Evolutionary conservation across 129 eudicot species (phyloP).

Genomic region (Ambrosia artemisiifolia): DNA sequence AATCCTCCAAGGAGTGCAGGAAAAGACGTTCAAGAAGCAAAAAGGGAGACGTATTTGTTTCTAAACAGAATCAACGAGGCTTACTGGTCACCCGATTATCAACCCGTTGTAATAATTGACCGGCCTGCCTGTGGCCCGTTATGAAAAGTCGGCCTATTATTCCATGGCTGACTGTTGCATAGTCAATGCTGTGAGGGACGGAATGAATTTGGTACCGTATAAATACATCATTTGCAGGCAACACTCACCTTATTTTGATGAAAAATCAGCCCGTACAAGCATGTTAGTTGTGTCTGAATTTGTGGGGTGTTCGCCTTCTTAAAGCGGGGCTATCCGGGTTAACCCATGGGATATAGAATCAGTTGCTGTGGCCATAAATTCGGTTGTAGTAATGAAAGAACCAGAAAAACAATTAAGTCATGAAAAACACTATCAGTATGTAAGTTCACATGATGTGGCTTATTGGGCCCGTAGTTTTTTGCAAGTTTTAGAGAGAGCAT

Average conservation of each 20-base stretch:
- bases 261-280: constrained; percentile 63
- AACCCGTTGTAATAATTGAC: constrained; percentile 68
- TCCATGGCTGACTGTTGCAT: constrained; percentile 81
- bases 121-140: constrained; percentile 65
- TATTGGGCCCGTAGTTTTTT: constrained; percentile 84
- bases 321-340: constrained; percentile 86
- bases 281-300: constrained; percentile 84
- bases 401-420: constrained; percentile 59
- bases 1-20: constrained; percentile 89
- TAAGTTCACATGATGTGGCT: constrained; percentile 71
- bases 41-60: constrained; percentile 62
- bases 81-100: constrained; percentile 53
- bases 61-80: constrained; percentile 59
- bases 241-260: constrained; percentile 44
- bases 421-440: constrained; percentile 68
- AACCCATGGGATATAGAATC: constrained; percentile 90
- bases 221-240: constrained; percentile 79
- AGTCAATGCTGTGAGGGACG: constrained; percentile 87
- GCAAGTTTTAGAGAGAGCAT: constrained; percentile 71
- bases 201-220: constrained; percentile 89
- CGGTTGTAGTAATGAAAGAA: constrained; percentile 57
- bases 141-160: constrained; percentile 83
- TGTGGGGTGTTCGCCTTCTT: constrained; percentile 88
- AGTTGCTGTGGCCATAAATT: constrained; percentile 32
- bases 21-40: constrained; percentile 82